phyloP scores from a whole-genome alignment of 495 filamentous ascomycete species.

The Peziza echinospora region DNA sequence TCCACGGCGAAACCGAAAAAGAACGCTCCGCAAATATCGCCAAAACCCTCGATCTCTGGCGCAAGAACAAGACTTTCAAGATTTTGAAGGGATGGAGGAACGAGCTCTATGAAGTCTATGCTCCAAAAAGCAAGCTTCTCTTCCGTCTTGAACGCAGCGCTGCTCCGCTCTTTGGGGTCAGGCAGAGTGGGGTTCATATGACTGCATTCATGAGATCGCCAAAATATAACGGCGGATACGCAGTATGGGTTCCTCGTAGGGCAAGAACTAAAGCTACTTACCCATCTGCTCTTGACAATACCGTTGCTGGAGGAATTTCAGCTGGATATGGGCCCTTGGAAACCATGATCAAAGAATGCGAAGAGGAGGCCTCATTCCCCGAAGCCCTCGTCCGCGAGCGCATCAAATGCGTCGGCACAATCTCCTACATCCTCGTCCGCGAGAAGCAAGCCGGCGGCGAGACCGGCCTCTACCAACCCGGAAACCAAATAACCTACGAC shows the following conservation, averaged over 20 bases:
- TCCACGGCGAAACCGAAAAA: constrained; percentile 26
- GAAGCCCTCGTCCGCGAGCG: constrained; percentile 40
- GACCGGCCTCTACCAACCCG: constrained; percentile 68
- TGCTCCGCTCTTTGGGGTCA: constrained; percentile 59
- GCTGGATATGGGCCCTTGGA: constrained; percentile 56
- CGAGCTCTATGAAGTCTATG: constrained; percentile 72
- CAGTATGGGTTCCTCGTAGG: constrained; percentile 68
- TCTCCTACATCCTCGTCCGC: constrained; percentile 72
- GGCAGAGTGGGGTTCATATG: constrained; percentile 47
- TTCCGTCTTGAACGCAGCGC: constrained; percentile 55
- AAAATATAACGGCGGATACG: constrained; percentile 22
- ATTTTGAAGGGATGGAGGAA: constrained; percentile 67
- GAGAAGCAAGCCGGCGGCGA: constrained; percentile 64
- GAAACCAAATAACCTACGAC: constrained; percentile 76
- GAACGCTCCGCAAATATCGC: constrained; percentile 40
- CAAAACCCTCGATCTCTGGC: constrained; percentile 39
- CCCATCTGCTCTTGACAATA: constrained; percentile 76
- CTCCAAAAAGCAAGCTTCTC: constrained; percentile 35
- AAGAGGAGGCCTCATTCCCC: constrained; percentile 75
- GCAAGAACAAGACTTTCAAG: constrained; percentile 39
- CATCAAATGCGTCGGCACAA: constrained; percentile 38
- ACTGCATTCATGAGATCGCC: constrained; percentile 8
- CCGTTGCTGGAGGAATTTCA: constrained; percentile 74
- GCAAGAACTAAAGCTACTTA: constrained; percentile 63
- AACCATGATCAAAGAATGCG: constrained; percentile 62